phyloP scores from a whole-genome alignment of 2,329 filamentous ascomycete genomes.

The Paracoccidioides lutzii region DNA sequence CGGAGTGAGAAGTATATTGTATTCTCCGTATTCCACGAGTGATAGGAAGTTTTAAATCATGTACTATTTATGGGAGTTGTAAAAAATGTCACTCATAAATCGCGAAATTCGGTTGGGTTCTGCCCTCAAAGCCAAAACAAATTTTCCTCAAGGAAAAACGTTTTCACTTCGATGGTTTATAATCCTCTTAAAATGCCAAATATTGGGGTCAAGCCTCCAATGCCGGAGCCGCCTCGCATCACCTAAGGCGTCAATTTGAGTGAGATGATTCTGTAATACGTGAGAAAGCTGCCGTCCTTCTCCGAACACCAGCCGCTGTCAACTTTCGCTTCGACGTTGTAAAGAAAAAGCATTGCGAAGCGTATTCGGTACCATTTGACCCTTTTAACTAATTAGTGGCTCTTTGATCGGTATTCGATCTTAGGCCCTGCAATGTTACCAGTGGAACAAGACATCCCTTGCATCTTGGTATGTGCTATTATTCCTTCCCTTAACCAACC shows the following conservation, averaged over 20 bases:
- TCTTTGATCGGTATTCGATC: background rate
- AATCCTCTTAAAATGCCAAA: background rate
- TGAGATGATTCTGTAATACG: background rate
- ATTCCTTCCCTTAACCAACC: background rate
- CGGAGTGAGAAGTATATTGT: no score
- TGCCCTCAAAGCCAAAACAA: background rate
- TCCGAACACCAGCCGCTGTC: background rate
- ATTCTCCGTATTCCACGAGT: no score
- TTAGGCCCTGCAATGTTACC: background rate
- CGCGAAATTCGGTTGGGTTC: background rate
- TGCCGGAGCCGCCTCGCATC: background rate
- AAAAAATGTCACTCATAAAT: background rate
- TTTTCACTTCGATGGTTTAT: background rate
- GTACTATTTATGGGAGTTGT: no score
- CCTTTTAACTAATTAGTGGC: background rate
- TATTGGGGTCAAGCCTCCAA: background rate
- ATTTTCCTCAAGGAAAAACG: background rate
- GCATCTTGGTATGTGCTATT: background rate
- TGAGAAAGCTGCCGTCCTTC: background rate
- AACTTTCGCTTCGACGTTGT: background rate
- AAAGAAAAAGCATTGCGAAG: background rate
- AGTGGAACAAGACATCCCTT: background rate
- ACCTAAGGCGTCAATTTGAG: background rate
- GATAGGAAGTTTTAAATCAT: no score
- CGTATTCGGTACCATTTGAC: no score